phyloP scores from a whole-genome alignment of 176 grass and related monocot species.

The Triticum aestivum region DNA sequence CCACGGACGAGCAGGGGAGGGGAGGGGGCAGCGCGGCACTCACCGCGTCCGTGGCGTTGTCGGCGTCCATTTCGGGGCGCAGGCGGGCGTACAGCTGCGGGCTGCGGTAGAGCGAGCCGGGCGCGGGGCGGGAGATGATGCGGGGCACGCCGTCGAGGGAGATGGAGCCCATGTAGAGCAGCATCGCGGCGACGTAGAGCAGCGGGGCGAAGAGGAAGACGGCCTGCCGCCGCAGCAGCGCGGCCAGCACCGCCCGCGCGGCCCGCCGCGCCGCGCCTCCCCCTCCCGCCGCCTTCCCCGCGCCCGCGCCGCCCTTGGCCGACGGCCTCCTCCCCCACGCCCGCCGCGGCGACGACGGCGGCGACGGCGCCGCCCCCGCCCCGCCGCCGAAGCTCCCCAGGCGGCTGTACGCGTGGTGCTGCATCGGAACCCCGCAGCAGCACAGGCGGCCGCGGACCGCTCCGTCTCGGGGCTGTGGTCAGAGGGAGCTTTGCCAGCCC shows the following conservation, averaged over 20 bases:
- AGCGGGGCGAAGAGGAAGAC: conserved; percentile 97
- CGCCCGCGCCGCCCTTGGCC: conserved; percentile 28
- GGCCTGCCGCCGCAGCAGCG: conserved; percentile 82
- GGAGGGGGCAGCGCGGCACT: conserved; percentile 1
- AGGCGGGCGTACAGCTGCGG: conserved; percentile 82
- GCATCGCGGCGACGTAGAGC: conserved; percentile 84
- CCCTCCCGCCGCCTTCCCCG: conserved; percentile 12
- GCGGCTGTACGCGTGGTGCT: conserved; percentile 64
- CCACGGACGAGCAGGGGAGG: not conserved
- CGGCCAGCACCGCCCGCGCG: conserved; percentile 47
- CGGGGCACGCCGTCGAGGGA: conserved; percentile 83
- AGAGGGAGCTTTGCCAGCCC: not conserved
- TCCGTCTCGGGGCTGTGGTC: not conserved
- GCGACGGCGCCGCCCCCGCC: conserved; percentile 42
- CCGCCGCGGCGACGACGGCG: conserved; percentile 67
- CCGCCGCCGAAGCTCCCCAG: conserved; percentile 54
- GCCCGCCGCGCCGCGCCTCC: conserved; percentile 40
- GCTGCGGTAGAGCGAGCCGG: conserved; percentile 84
- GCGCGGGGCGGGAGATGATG: conserved; percentile 76
- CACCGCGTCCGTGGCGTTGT: conserved; percentile 90
- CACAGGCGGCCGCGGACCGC: not conserved
- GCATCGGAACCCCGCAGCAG: conserved; percentile 45
- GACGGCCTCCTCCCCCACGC: conserved; percentile 49
- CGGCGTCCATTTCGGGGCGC: conserved; percentile 77
- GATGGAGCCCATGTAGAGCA: conserved; percentile 92